A percentile compares a stretch with the other conserved stretches of the same genome.
Conservation (phyloP, 495 filamentous ascomycete genomes). For the Margaritispora aquatica region DNA sequence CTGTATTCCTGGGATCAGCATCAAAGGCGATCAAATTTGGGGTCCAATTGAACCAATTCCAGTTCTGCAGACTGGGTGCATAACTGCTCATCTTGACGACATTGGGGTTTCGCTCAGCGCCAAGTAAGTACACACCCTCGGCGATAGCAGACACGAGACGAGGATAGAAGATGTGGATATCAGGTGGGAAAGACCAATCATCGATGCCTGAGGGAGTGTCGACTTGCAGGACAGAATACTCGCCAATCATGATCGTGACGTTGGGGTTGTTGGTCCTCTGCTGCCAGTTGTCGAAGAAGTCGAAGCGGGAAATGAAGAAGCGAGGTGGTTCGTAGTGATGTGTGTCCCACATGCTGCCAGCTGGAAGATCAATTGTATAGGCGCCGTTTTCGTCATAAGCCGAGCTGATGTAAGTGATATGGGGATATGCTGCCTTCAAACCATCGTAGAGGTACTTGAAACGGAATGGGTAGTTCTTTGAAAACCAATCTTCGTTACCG, state of each 20-base stretch:
- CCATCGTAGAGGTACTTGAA: conserved; percentile 43
- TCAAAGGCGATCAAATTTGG: conserved; percentile 22
- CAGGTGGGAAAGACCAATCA: conserved; percentile 6
- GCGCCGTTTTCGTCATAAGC: conserved; percentile 7
- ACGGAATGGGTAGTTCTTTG: conserved; percentile 36
- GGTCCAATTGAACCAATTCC: conserved; percentile 35
- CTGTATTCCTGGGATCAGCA: conserved; percentile 16
- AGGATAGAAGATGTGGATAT: conserved; percentile 14
- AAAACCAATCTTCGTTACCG: conserved; percentile 44
- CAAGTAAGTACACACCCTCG: conserved; percentile 52
- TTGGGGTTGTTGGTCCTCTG: conserved; percentile 15
- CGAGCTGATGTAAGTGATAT: conserved; percentile 40
- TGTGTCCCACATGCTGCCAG: conserved; percentile 27
- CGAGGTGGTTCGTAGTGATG: conserved; percentile 44
- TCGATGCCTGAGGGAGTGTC: conserved; percentile 27
- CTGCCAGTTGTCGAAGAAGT: conserved; percentile 42
- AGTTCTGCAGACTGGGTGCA: conserved; percentile 39
- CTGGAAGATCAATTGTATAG: conserved; percentile 10
- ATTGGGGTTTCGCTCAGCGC: conserved; percentile 50
- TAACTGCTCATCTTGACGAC: conserved; percentile 40
- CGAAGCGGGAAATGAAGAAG: conserved; percentile 40
- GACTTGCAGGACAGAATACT: conserved; percentile 38
- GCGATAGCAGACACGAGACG: conserved; percentile 17
- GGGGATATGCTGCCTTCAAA: conserved; percentile 41
- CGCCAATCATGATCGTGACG: conserved; percentile 35